Evolutionary conservation across 2,329 filamentous ascomycete genomes (phyloP).

Genomic region (Sclerotinia glacialis): DNA sequence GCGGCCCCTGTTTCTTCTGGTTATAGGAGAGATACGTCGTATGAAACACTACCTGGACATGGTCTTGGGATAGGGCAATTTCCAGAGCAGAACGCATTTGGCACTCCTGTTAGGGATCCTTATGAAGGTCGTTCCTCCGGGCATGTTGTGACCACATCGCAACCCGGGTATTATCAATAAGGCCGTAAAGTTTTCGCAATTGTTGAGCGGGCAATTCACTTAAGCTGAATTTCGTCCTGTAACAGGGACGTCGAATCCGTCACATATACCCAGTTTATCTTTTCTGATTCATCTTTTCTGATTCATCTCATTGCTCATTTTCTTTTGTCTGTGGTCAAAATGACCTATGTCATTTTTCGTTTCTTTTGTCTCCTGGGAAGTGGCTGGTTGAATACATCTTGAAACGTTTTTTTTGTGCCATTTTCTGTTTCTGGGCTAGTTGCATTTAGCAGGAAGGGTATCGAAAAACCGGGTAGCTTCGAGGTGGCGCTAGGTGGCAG

Average conservation of each 20-base stretch:
- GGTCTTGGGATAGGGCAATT: slow-evolving; percentile 9
- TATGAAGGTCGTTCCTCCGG: slow-evolving; percentile 6
- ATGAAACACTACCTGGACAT: slow-evolving; percentile 1
- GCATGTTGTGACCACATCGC: slow-evolving; percentile 12
- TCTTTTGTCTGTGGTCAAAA: background rate
- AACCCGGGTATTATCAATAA: slow-evolving; percentile 11
- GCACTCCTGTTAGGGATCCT: background rate
- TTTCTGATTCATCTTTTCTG: background rate
- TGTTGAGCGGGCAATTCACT: too few relatives aligned
- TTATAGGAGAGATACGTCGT: slow-evolving; percentile 14
- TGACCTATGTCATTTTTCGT: background rate
- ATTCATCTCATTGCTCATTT: slow-evolving; percentile 4
- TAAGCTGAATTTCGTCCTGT: too few relatives aligned
- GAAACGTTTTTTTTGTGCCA: background rate
- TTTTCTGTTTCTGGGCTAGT: slow-evolving; percentile 1
- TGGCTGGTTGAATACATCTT: background rate
- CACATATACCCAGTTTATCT: background rate
- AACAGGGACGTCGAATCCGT: background rate
- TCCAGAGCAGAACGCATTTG: slow-evolving; percentile 11
- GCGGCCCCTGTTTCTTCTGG: background rate
- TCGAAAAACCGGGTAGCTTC: background rate
- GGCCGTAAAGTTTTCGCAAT: background rate
- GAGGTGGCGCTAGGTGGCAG: slow-evolving; percentile 10
- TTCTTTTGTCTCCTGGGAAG: background rate
- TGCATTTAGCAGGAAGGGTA: slow-evolving; percentile 19